Conservation (phyloP, 1,284 basidiomycete genomes). For the Phylloporus sp. region DNA sequence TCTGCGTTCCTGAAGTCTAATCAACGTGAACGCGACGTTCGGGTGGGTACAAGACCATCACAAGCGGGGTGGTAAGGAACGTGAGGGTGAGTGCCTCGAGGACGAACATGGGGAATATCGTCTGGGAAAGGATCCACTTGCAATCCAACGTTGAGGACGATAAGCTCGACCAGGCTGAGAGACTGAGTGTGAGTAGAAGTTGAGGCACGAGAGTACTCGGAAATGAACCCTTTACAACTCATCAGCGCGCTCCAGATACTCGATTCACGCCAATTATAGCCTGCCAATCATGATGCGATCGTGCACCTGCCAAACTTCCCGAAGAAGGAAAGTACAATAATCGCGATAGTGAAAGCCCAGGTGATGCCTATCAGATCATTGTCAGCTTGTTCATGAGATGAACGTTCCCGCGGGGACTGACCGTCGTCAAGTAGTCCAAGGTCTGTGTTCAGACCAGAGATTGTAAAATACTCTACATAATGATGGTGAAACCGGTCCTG, state of each 20-base stretch:
- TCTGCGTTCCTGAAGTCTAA: neutral
- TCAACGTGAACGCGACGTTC: conserved; percentile 50
- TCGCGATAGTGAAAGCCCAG: conserved; percentile 89
- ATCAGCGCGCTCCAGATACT: conserved; percentile 90
- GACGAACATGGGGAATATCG: conserved; percentile 90
- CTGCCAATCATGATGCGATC: conserved; percentile 69
- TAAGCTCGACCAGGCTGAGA: conserved; percentile 83
- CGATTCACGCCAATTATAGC: conserved; percentile 83
- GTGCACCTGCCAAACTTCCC: conserved; percentile 86
- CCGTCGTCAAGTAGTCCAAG: conserved; percentile 82
- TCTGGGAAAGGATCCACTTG: conserved; percentile 82
- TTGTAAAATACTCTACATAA: conserved; percentile 77
- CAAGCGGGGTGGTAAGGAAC: conserved; percentile 88
- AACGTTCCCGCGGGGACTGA: conserved; percentile 8
- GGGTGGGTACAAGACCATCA: conserved; percentile 78
- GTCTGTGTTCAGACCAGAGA: conserved; percentile 90
- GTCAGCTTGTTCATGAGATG: conserved; percentile 39
- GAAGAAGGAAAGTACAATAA: conserved; percentile 82
- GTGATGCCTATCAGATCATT: conserved; percentile 75
- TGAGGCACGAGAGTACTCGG: neutral
- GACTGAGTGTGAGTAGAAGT: neutral
- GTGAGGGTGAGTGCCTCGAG: conserved; percentile 89
- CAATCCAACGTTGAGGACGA: conserved; percentile 94
- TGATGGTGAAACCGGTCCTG: conserved; percentile 3
- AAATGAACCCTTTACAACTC: conserved; percentile 89